A percentile compares a stretch with the other conserved stretches of the same genome.
Evolutionary conservation across 768 basidiomycete species (phyloP).

Genomic region (Boletus insuetus): DNA sequence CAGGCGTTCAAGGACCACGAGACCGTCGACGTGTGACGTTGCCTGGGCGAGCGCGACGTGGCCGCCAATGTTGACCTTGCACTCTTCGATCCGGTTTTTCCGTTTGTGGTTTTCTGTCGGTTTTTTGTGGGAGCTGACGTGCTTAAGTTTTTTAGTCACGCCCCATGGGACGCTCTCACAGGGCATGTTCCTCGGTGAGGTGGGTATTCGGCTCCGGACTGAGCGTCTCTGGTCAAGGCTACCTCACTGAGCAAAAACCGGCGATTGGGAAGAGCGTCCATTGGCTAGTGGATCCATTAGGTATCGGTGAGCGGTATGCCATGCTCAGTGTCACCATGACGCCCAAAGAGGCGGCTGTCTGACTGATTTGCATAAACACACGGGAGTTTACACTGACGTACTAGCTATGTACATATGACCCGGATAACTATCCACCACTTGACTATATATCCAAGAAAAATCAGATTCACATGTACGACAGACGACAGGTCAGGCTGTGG

Average conservation of each 20-base stretch:
- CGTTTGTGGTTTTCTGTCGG: neutral
- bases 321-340: slow-evolving; percentile 47
- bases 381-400: too few species aligned
- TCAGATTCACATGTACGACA: too few species aligned
- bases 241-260: slow-evolving; percentile 49
- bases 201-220: slow-evolving; percentile 73
- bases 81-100: slow-evolving; percentile 51
- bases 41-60: too few species aligned
- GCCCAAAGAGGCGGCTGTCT: slow-evolving; percentile 16
- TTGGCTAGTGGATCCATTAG: slow-evolving; percentile 67
- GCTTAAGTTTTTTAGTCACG: slow-evolving; percentile 27
- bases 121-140: slow-evolving; percentile 4
- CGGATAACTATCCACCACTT: too few species aligned
- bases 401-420: too few species aligned
- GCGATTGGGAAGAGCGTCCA: slow-evolving; percentile 59
- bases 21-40: too few species aligned
- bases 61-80: too few species aligned
- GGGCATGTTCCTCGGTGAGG: slow-evolving; percentile 65
- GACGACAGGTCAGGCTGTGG: neutral
- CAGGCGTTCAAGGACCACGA: too few species aligned
- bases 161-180: slow-evolving; percentile 74
- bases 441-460: too few species aligned
- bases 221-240: slow-evolving; percentile 52
- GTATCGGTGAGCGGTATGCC: slow-evolving; percentile 89
- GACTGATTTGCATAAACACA: slow-evolving; percentile 30